Evolutionary conservation across 176 grass and related monocot genomes (phyloP).

Genomic region (bread wheat (Triticum aestivum)): IWGSC_CS_RefSeq_v2.1 NC_057810.1:212156879-212157378

Average conservation of each 20-base stretch:
- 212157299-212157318: conserved; percentile 14
- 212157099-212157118: neutral
- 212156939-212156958: neutral
- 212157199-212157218: conserved; percentile 97
- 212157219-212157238: conserved; percentile 96
- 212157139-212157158: neutral
- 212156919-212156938: neutral
- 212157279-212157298: neutral
- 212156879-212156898: neutral
- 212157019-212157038: neutral
- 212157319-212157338: conserved; percentile 41
- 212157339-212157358: conserved; percentile 74
- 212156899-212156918: neutral
- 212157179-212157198: conserved; percentile 97
- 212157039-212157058: neutral
- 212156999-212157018: neutral
- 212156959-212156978: neutral
- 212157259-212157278: neutral
- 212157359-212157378: conserved; percentile 82
- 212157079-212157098: neutral
- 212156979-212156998: too few species aligned
- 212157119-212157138: neutral
- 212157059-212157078: neutral
- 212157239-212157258: neutral
- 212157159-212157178: conserved; percentile 57